phyloP scores from a whole-genome alignment of 2,329 filamentous ascomycete genomes.

The Scedosporium minutisporum region DNA sequence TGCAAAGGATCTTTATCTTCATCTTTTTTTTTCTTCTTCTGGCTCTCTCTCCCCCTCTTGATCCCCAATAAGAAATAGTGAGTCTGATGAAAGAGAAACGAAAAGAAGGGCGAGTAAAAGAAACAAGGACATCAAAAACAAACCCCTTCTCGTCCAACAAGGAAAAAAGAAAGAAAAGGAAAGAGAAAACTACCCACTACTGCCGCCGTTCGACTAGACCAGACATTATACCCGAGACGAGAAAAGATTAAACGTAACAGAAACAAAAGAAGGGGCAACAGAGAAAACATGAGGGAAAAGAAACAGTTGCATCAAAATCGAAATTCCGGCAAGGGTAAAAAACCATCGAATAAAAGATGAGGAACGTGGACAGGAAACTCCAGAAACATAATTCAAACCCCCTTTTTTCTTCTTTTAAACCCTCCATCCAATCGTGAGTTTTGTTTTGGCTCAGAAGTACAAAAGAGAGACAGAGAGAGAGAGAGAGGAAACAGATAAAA shows the following conservation, averaged over 20 bases:
- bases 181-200: too few species aligned
- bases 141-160: too few species aligned
- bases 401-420: not conserved
- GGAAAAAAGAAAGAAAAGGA: too few species aligned
- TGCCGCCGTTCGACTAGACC: not conserved
- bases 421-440: too few species aligned
- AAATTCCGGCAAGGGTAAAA: too few species aligned
- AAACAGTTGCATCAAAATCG: not conserved
- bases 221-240: not conserved
- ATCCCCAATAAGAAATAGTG: not conserved
- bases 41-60: not conserved
- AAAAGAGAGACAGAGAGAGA: not conserved
- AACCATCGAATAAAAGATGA: too few species aligned
- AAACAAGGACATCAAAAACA: not conserved
- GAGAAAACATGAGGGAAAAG: conserved; percentile 8
- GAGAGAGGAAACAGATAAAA: not conserved
- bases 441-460: not conserved
- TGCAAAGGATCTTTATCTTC: too few species aligned
- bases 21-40: not conserved
- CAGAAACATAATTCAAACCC: not conserved
- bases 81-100: not conserved
- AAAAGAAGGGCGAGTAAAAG: not conserved
- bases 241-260: not conserved
- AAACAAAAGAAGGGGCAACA: not conserved
- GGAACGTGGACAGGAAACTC: not conserved